phyloP scores from a whole-genome alignment of 495 filamentous ascomycete species.

The Lentithecium fluviatile region DNA sequence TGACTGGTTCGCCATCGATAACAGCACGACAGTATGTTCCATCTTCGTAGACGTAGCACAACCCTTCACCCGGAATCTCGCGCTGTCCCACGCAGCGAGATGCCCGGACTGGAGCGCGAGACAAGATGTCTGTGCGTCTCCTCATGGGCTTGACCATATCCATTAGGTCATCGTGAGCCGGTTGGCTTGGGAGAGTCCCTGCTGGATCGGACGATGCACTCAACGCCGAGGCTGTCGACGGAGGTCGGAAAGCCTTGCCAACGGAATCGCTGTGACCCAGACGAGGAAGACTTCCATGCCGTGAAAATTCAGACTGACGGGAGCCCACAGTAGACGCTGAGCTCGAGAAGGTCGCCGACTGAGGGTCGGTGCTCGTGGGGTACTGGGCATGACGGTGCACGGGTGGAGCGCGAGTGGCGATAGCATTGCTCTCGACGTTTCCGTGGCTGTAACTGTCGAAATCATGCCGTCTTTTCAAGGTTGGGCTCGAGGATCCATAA shows the following conservation, averaged over 20 bases:
- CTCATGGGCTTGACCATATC: conserved; percentile 21
- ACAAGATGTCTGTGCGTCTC: conserved; percentile 22
- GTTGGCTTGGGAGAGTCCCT: neutral
- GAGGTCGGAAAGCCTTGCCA: conserved; percentile 9
- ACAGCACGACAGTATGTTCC: conserved; percentile 77
- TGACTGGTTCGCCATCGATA: conserved; percentile 82
- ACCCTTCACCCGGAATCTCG: conserved; percentile 72
- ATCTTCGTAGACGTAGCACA: conserved; percentile 86
- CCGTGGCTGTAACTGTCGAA: conserved; percentile 30
- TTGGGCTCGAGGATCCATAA: conserved; percentile 32
- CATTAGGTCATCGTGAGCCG: conserved; percentile 25
- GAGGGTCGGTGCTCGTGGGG: conserved; percentile 2
- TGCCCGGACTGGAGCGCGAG: conserved; percentile 21
- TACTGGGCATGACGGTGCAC: conserved; percentile 21
- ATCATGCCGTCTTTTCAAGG: conserved; percentile 35
- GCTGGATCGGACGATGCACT: conserved; percentile 15
- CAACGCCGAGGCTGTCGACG: conserved; percentile 10
- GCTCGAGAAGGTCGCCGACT: conserved; percentile 17
- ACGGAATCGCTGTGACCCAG: conserved; percentile 4
- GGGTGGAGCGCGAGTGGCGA: conserved; percentile 21
- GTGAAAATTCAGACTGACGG: conserved; percentile 17
- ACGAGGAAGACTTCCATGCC: conserved; percentile 12
- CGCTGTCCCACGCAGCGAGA: conserved; percentile 34
- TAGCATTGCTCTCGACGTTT: conserved; percentile 18
- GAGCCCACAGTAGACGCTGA: neutral